phyloP scores from a whole-genome alignment of 1,284 basidiomycete species.

The Cystobasidium pallidum region DNA sequence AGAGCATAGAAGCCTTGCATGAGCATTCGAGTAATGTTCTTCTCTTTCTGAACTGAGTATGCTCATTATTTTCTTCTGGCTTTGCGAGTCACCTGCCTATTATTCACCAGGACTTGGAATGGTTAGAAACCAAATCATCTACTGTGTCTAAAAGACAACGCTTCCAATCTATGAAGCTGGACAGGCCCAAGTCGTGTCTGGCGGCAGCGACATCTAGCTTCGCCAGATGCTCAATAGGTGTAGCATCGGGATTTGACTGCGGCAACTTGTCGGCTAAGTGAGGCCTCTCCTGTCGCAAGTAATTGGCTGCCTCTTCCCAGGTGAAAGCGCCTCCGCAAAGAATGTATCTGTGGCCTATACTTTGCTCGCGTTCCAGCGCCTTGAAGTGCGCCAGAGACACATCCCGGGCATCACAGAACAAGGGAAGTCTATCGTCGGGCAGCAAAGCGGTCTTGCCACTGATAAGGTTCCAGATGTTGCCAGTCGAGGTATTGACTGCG shows the following conservation, averaged over 20 bases:
- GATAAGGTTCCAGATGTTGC: slow-evolving; percentile 47
- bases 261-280: slow-evolving; percentile 35
- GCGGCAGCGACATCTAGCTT: slow-evolving; percentile 18
- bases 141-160: slow-evolving; percentile 22
- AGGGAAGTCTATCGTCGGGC: slow-evolving; percentile 47
- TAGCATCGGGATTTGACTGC: slow-evolving; percentile 2
- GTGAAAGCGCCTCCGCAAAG: slow-evolving; percentile 31
- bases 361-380: slow-evolving; percentile 52
- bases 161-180: slow-evolving; percentile 40
- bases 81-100: background rate
- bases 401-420: slow-evolving; percentile 57
- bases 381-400: slow-evolving; percentile 56
- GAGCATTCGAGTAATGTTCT: background rate
- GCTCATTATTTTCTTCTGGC: background rate
- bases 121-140: slow-evolving; percentile 29
- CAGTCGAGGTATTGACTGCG: slow-evolving; percentile 50
- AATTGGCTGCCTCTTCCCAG: slow-evolving; percentile 24
- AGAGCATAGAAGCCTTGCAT: background rate
- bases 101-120: slow-evolving; percentile 26
- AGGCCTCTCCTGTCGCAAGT: slow-evolving; percentile 3
- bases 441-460: slow-evolving; percentile 45
- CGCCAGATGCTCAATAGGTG: slow-evolving; percentile 21
- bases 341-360: slow-evolving; percentile 54
- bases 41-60: background rate
- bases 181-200: slow-evolving; percentile 1